Base-by-base conservation (phyloP, 176 grass and related monocot genomes). In the Panicum miliaceum region DNA sequence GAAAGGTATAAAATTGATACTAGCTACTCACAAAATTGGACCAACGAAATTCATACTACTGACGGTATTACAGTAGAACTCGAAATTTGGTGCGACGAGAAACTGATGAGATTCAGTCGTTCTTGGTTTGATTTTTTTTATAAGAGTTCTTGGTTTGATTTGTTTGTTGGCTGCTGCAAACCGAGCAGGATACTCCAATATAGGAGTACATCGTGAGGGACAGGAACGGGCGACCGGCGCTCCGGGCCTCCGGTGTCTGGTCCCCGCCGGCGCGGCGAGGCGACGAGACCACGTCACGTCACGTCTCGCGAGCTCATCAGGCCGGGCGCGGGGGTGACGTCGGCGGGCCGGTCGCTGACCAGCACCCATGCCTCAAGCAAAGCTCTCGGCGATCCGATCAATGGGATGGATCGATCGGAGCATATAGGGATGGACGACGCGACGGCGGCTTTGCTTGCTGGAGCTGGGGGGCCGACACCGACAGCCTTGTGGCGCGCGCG, bases 401-500 rank as follows among this genome's bases (percentile, higher is more conserved):
- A 32, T 32, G 1, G 7, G 43, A 32, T 32, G 58, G 71, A 68
- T 26, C 75, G 38, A 7, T 50, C 59, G 46, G 6, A 29, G 26
- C 6, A 25, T n/a, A 48, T 11, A 13, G 3, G 7, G 43, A 32
- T 32, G 76, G 71, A 68, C 73, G 29, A 35, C 48, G 84, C 46
- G 46, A 12, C 64, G 80, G 20, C 67, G 38, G 46, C 47, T 57
- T 66, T 10, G 69, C 29, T 32, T 32, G 29, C 29, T 32, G 29
- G 29, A 32, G 29, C 1, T 32, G 29, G 46, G 46, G 35, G 68
- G 57, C 67, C 54, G 84, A 18, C 59, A 47, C 41, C 41, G 86
- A 83, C 86, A 78, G 76, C 27, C 9, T 40, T 37, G 86, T 65
- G 45, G 61, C 38, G 19, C 58, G 54, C 19, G 29, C 29, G 29